These are phyloP conservation scores for Phoma herbarum DNA, from an alignment of 2,329 filamentous ascomycete species.

Conservation along the genomic window DNA sequence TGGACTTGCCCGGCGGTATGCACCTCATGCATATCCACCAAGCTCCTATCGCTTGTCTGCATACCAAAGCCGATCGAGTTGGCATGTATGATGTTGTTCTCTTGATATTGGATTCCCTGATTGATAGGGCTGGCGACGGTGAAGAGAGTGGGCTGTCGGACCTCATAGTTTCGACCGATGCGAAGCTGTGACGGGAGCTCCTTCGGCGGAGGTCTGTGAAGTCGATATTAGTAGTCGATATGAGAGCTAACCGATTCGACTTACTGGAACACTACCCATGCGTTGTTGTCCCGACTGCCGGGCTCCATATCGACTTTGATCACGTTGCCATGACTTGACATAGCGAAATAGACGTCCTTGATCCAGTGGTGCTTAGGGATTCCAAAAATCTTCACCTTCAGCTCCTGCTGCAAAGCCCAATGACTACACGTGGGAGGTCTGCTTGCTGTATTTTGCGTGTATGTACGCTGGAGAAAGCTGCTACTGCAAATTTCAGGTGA, in stretches of 20 bases:
- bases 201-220: conserved; percentile 27
- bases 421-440: conserved; percentile 13
- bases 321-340: conserved; percentile 40
- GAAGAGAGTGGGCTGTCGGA: not conserved
- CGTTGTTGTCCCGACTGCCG: conserved; percentile 19
- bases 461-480: not conserved
- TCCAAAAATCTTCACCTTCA: conserved; percentile 30
- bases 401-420: conserved; percentile 35
- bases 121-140: conserved; percentile 37
- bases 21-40: conserved; percentile 67
- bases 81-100: conserved; percentile 45
- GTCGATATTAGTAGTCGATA: not conserved
- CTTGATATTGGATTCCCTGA: conserved; percentile 33
- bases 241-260: not conserved
- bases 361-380: conserved; percentile 32
- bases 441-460: not conserved
- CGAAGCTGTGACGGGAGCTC: conserved; percentile 20
- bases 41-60: conserved; percentile 61
- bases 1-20: conserved; percentile 37
- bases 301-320: conserved; percentile 40
- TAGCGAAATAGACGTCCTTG: conserved; percentile 31
- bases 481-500: not conserved
- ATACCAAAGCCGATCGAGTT: conserved; percentile 69
- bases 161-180: conserved; percentile 23
- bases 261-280: conserved; percentile 40